phyloP scores from a whole-genome alignment of 164 flowering plant species.

The Malania oleifera region DNA sequence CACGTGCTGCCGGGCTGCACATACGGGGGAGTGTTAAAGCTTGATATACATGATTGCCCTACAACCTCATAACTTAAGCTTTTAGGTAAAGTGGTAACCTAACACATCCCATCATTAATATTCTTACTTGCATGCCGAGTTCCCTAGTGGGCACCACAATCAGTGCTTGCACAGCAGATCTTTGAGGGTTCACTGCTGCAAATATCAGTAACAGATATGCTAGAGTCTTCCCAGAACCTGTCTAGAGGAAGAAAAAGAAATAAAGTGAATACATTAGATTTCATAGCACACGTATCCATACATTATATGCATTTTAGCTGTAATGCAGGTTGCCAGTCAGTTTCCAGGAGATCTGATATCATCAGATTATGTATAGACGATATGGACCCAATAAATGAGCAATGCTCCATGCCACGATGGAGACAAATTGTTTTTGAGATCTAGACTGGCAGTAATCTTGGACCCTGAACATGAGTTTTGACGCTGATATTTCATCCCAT shows the following conservation, averaged over 20 bases:
- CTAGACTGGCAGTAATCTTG: too few relatives aligned
- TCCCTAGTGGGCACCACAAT: conserved; percentile 94
- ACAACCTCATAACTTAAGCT: neutral
- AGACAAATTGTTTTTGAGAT: neutral
- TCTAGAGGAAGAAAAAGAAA: conserved; percentile 38
- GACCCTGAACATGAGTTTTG: too few relatives aligned
- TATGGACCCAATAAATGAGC: neutral
- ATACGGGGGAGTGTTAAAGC: too few relatives aligned
- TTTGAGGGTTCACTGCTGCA: conserved; percentile 50
- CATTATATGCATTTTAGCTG: too few relatives aligned
- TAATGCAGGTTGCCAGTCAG: too few relatives aligned
- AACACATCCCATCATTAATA: neutral
- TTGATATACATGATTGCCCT: neutral
- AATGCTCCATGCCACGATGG: neutral
- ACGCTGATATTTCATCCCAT: too few relatives aligned
- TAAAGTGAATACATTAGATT: neutral
- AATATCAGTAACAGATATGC: conserved; percentile 74
- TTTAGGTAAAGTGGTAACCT: neutral
- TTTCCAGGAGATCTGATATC: too few relatives aligned
- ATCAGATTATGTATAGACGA: too few relatives aligned
- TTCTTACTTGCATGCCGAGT: conserved; percentile 89
- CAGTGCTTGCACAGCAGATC: conserved; percentile 79
- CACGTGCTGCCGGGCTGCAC: neutral
- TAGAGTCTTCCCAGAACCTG: conserved; percentile 98
- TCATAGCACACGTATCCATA: too few relatives aligned